These are phyloP conservation scores for Kwoniella shandongensis DNA, from an alignment of 768 basidiomycete genomes.

Conservation along the genomic window DNA sequence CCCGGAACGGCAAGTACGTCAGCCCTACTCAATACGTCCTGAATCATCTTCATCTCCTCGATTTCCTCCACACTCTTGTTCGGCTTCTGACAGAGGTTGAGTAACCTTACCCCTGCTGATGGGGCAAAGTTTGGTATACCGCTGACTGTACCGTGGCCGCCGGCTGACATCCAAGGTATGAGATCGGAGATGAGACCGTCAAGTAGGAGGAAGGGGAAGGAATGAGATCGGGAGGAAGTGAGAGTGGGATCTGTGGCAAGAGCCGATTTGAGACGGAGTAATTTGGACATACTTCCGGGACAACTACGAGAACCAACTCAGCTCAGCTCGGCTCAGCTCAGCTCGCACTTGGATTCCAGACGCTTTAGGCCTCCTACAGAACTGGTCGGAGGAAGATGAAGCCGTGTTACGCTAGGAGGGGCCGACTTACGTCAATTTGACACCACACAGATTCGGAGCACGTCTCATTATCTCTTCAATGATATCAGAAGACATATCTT, in stretches of 20 bases:
- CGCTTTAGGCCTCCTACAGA: no score
- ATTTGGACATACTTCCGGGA: not conserved
- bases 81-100: not conserved
- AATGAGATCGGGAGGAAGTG: not conserved
- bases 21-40: not conserved
- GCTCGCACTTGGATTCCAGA: no score
- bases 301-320: no score
- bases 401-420: no score
- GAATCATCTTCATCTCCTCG: not conserved
- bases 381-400: no score
- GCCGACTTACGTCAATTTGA: not conserved
- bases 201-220: constrained; percentile 1
- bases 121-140: not conserved
- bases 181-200: not conserved
- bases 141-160: not conserved
- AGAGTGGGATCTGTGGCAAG: not conserved
- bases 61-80: not conserved
- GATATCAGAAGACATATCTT: not conserved
- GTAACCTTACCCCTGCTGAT: not conserved
- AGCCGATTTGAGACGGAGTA: not conserved
- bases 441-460: constrained; percentile 1
- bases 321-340: no score
- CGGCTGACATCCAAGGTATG: not conserved
- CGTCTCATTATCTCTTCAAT: constrained; percentile 1
- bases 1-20: constrained; percentile 5